phyloP scores from a whole-genome alignment of 2,329 filamentous ascomycete genomes.

The Cladosporium austrohemisphaericum region DNA sequence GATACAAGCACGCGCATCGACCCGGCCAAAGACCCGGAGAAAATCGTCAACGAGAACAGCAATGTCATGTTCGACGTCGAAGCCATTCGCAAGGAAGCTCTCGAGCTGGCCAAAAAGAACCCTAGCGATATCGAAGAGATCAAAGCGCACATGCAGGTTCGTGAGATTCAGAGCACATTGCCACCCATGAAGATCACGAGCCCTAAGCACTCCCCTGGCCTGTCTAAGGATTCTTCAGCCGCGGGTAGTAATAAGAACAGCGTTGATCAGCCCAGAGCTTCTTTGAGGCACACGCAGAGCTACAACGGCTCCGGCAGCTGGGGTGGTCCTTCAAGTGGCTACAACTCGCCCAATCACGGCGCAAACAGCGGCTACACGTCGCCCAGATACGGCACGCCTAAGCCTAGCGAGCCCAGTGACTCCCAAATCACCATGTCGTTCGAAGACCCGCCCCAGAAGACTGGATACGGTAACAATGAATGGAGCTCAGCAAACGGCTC shows the following conservation, averaged over 20 bases:
- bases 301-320: slow-evolving; percentile 24
- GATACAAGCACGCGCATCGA: slow-evolving; percentile 54
- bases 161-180: slow-evolving; percentile 78
- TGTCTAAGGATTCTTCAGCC: slow-evolving; percentile 34
- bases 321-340: neutral
- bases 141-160: slow-evolving; percentile 52
- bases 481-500: slow-evolving; percentile 3
- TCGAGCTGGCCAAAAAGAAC: slow-evolving; percentile 72
- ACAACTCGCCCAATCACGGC: slow-evolving; percentile 17
- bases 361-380: slow-evolving; percentile 34
- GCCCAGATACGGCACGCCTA: neutral
- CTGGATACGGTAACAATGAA: slow-evolving; percentile 16
- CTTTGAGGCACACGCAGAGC: slow-evolving; percentile 48
- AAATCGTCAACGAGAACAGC: slow-evolving; percentile 29
- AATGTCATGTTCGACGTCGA: slow-evolving; percentile 89
- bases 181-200: slow-evolving; percentile 77
- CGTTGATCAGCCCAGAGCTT: slow-evolving; percentile 8
- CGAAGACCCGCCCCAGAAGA: slow-evolving; percentile 30
- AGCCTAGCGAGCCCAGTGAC: slow-evolving; percentile 11
- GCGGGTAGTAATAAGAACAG: slow-evolving; percentile 1
- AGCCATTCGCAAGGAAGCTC: slow-evolving; percentile 67
- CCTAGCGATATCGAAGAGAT: slow-evolving; percentile 71
- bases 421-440: slow-evolving; percentile 49
- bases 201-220: slow-evolving; percentile 30
- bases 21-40: slow-evolving; percentile 8